A percentile compares a stretch with the other conserved stretches of the same genome.
Conservation (phyloP, 768 basidiomycete species). For the Boletus pseudopeckii region DNA sequence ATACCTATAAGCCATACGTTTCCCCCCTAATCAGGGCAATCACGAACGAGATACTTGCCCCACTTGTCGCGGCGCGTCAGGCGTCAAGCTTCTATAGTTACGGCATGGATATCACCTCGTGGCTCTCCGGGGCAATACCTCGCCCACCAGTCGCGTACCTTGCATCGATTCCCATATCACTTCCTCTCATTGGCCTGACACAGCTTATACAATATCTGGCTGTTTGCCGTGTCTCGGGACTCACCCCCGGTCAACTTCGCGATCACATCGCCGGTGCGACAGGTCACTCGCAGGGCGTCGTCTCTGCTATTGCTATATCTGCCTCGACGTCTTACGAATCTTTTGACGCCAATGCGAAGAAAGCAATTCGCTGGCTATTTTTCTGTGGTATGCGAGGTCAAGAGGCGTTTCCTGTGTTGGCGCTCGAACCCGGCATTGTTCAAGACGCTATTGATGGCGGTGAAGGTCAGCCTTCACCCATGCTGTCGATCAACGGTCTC, state of each 20-base stretch:
- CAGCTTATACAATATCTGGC: conserved; percentile 92
- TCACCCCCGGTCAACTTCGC: conserved; percentile 80
- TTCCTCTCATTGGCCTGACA: conserved; percentile 94
- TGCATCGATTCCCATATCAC: conserved; percentile 89
- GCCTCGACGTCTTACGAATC: conserved; percentile 74
- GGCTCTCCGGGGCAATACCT: conserved; percentile 69
- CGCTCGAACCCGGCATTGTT: conserved; percentile 84
- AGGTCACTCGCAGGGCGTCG: conserved; percentile 96
- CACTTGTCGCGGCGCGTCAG: conserved; percentile 61
- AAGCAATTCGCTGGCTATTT: conserved; percentile 91
- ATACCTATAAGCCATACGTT: conserved; percentile 89
- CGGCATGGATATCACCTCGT: conserved; percentile 78
- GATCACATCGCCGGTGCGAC: conserved; percentile 79
- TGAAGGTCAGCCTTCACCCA: conserved; percentile 90
- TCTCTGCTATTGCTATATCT: conserved; percentile 88
- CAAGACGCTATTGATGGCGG: conserved; percentile 88
- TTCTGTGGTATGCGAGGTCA: conserved; percentile 91
- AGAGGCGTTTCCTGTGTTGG: conserved; percentile 88
- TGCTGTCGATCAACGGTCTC: conserved; percentile 89
- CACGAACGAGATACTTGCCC: conserved; percentile 63
- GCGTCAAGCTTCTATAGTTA: conserved; percentile 64
- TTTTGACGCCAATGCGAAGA: conserved; percentile 70
- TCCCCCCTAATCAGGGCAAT: conserved; percentile 62
- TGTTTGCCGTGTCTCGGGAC: conserved; percentile 67
- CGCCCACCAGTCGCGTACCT: conserved; percentile 84